These are phyloP conservation scores for Chaetomium sp. DNA, from an alignment of 2,329 filamentous ascomycete genomes.

Conservation along the genomic window DNA sequence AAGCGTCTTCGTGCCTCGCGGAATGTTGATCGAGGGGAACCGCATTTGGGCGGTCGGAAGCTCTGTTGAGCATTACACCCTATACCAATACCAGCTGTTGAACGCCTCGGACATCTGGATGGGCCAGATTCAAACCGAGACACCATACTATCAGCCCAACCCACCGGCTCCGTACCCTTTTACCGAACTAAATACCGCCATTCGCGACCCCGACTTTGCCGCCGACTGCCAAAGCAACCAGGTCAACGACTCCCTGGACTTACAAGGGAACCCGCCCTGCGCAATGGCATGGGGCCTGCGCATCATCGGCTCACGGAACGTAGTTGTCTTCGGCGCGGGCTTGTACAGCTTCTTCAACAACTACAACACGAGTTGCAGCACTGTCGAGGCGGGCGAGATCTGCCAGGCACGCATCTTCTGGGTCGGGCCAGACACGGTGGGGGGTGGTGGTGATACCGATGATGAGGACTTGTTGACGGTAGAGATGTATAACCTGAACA, in stretches of 20 bases:
- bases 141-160: conserved; percentile 70
- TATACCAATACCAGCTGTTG: conserved; percentile 70
- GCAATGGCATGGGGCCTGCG: conserved; percentile 66
- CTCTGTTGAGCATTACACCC: conserved; percentile 63
- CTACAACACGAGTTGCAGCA: conserved; percentile 55
- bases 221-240: conserved; percentile 40
- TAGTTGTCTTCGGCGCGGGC: conserved; percentile 63
- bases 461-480: conserved; percentile 28
- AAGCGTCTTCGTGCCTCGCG: conserved; percentile 53
- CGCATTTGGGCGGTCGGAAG: conserved; percentile 66
- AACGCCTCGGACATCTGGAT: conserved; percentile 63
- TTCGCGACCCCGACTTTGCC: conserved; percentile 56
- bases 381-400: conserved; percentile 42
- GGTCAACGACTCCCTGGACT: conserved; percentile 24
- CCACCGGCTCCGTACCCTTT: conserved; percentile 62
- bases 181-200: conserved; percentile 41
- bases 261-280: conserved; percentile 44
- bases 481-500: conserved; percentile 47
- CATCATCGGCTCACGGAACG: conserved; percentile 56
- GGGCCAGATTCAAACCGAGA: conserved; percentile 69
- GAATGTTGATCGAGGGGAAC: conserved; percentile 50
- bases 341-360: conserved; percentile 70
- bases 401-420: conserved; percentile 51
- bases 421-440: conserved; percentile 28
- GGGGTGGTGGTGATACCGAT: conserved; percentile 14